These are phyloP conservation scores for Pseudocercospora fuligena DNA, from an alignment of 2,329 filamentous ascomycete species.

Conservation along the genomic window DNA sequence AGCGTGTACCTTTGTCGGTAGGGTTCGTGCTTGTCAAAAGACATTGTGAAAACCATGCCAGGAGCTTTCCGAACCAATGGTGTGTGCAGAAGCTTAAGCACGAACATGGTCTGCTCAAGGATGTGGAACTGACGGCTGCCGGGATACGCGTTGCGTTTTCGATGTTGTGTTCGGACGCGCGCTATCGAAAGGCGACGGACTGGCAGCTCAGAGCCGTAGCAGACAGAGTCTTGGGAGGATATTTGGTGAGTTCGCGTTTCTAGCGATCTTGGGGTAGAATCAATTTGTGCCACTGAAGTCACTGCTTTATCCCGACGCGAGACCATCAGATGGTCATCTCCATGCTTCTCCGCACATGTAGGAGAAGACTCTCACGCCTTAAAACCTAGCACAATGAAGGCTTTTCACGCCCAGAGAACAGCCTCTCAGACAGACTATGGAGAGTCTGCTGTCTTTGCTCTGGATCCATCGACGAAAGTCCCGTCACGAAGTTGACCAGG, in stretches of 20 bases:
- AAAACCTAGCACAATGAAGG: neutral
- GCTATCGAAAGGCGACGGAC: neutral
- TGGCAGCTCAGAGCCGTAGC: neutral
- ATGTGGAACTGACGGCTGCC: neutral
- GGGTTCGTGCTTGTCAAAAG: neutral
- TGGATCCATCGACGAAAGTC: neutral
- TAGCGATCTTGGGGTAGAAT: neutral
- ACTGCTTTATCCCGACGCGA: neutral
- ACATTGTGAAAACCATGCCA: neutral
- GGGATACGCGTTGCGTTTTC: neutral
- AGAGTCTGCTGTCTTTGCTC: neutral
- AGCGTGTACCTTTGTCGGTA: conserved; percentile 6
- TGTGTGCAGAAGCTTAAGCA: neutral
- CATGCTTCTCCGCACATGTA: neutral
- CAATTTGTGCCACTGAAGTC: neutral
- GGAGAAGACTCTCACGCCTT: neutral
- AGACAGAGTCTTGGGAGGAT: neutral
- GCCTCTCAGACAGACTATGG: neutral
- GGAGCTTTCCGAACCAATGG: neutral
- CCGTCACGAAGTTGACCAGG: neutral
- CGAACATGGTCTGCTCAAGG: neutral
- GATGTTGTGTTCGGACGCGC: neutral
- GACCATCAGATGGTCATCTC: neutral
- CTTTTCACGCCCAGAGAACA: neutral
- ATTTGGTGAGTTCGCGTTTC: too few species aligned